Evolutionary conservation across 495 filamentous ascomycete genomes (phyloP), one percentile per base, ranked within the genome.

Genomic region (Neurospora intermedia): DNA sequence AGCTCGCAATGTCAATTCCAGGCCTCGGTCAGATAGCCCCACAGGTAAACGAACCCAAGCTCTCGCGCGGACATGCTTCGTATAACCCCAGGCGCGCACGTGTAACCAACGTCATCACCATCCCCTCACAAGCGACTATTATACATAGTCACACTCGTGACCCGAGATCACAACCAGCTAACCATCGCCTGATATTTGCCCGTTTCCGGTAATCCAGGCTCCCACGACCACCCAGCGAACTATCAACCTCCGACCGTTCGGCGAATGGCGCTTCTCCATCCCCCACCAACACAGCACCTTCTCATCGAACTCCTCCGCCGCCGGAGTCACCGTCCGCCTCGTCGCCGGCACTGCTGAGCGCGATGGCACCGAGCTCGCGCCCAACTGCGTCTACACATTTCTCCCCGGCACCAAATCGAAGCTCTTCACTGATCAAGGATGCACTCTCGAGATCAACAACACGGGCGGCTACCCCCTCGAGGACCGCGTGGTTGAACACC

Each of bases 241-340:
- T 18, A 74, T 81, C 43, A 76, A 75, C 69, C 85, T 88, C 71
- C 80, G 80, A 31, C 83, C 83, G 35, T 83, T 83, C 71, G 84
- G 85, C 82, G 96, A 99, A 87, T 99, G 92, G 91, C 89, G 96
- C 73, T 99, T 99, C 84, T 92, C 97, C 78, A 92, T 96, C 40
- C 88, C 91, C 38, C 91, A 89, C 78, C 86, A 86, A 13, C 84
- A 86, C 20, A 88, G 84, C 20, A 82, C 54, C 54, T 66, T 66
- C 15, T 66, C 54, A 16, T 66, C 54, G 23, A 73, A n/a, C 66
- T 71, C 69, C 13, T 69, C 74, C 35, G 11, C 74, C 39, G 70
- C 69, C 39, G 31, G 39, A 38, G 70, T 94, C 69, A 85, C 80
- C 23, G 81, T 82, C 23, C 80, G 80, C 39, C 87, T 99, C 27